Evolutionary conservation across 2,329 filamentous ascomycete genomes (phyloP).

Genomic region (Fusarium sacchari): DNA sequence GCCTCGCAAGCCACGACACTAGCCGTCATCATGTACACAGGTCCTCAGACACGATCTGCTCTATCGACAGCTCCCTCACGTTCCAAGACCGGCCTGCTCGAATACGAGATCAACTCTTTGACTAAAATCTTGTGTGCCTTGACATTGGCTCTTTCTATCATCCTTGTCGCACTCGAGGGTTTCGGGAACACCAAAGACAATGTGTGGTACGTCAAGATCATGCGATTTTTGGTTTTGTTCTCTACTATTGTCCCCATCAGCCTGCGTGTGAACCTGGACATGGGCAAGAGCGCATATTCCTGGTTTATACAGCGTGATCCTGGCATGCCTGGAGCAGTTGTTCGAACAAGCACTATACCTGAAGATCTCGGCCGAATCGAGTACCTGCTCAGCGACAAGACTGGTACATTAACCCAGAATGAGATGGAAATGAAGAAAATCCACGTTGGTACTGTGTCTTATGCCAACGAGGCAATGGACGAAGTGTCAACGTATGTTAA

Average conservation of each 20-base stretch:
- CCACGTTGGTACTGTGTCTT: constrained; percentile 96
- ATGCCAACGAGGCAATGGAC: constrained; percentile 98
- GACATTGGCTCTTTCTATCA: constrained; percentile 84
- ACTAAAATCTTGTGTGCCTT: constrained; percentile 95
- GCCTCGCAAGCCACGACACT: constrained; percentile 91
- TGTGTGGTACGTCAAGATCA: constrained; percentile 95
- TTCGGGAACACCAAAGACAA: constrained; percentile 74
- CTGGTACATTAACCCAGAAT: constrained; percentile 96
- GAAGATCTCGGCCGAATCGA: constrained; percentile 96
- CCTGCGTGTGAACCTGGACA: constrained; percentile 92
- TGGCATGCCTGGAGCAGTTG: constrained; percentile 90
- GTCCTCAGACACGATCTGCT: constrained; percentile 91
- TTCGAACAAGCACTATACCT: constrained; percentile 95
- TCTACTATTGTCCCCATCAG: constrained; percentile 99
- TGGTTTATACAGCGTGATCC: constrained; percentile 93
- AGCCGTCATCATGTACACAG: constrained; percentile 93
- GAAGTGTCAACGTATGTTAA: constrained; percentile 88
- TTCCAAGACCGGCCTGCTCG: constrained; percentile 92
- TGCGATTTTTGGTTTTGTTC: constrained; percentile 97
- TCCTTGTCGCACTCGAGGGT: constrained; percentile 87
- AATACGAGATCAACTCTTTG: constrained; percentile 95
- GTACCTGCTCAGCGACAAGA: constrained; percentile 96
- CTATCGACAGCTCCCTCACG: constrained; percentile 91
- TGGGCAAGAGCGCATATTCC: constrained; percentile 96
- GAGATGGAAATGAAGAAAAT: constrained; percentile 99